Base-by-base conservation (phyloP, 306 rosid genomes). In the Hippophae gyantsensis region DNA sequence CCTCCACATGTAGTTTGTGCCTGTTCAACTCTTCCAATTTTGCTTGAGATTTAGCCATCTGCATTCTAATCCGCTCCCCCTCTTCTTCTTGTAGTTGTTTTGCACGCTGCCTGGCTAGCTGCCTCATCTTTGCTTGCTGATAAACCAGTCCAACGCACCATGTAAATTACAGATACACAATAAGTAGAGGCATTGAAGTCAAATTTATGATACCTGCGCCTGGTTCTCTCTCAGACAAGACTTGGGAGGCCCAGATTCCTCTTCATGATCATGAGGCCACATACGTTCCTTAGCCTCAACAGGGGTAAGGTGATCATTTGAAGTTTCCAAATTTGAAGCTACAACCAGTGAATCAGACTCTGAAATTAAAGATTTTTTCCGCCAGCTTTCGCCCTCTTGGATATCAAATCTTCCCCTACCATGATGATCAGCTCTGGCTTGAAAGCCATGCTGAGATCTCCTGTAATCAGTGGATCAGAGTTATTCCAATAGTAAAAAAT, bases 81-180 rank as follows among this genome's bases (percentile, higher is more conserved):
- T 92, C 96, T 73, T 92, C 93, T 77, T 88, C 95, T 76, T 73
- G 92, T 61, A 85, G 76, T 72, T 88, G 87, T 72, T 67, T 88
- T 48, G 95, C 76, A 48, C 84, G 84, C 45, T 88, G 96, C 76
- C 75, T 84, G 61, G 87, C 92, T 69, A 80, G 66, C 69, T 85
- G 96, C 78, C 69, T 83, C 73, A 70, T 73, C 76, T 81, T 83
- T 63, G 76, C 66, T 68, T 73, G 94, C 99, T 92, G 82, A 72
- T 47, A 10, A 61, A 56, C 61, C 67, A 61, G 57, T 52, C 63
- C 42, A 48, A 61, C 8, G 56, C 53, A 42, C 14, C 26, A 18
- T 40, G 53, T 74, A 56, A 83, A 71, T 52, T 57, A 51, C 69
- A 41, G 60, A 62, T 57, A 51, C 43, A 13, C 48, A 66, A 60